Evolutionary conservation across 176 grass and related monocot genomes (phyloP), one percentile per base, ranked within the genome.

Genomic region (Oryza punctata): DNA sequence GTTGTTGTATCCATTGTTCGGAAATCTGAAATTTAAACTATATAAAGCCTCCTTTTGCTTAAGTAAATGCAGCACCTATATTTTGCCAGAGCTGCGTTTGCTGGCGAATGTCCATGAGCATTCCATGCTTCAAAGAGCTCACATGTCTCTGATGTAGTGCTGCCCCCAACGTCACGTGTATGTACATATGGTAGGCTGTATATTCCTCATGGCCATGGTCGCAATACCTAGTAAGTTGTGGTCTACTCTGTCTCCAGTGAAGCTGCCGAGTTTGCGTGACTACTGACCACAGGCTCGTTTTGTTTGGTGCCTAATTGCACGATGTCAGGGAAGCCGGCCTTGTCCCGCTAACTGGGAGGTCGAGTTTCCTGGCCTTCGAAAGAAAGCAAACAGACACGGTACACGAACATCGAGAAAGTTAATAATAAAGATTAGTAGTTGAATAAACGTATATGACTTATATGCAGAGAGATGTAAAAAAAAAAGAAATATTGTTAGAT

Each of bases 1-100:
- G 93, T 84, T 47, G 87, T 94, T 45, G 96, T 96, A 46, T 99
- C 96, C 65, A 63, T 99, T 76, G 93, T 99, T 70, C 83, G 86
- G 78, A 90, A 85, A 85, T 92, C 91, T 1, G 82, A 91, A 70
- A 27, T 90, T 44, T 90, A 87, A 78, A 50, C 29, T 41, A 52
- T 47, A n/a, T n/a, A n/a, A 63, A 45, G 33, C 21, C 10, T 14
- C 14, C 12, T 3, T 30, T 77, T 7, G 6, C 30, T 47, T 29
- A 57, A 2, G 52, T 57, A 0, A 29, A 67, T 50, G 86, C 86
- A 82, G 85, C 57, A 59, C 54, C 28, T 6, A 73, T 19, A 66
- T 80, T 79, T 73, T 80, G 27, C n/a, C 21, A 38, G n/a, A n/a
- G 41, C 73, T 78, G 73, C 65, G 43, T 26, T 46, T 12, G 50